phyloP scores from a whole-genome alignment of 2,329 filamentous ascomycete species.

The Nemania abortiva region DNA sequence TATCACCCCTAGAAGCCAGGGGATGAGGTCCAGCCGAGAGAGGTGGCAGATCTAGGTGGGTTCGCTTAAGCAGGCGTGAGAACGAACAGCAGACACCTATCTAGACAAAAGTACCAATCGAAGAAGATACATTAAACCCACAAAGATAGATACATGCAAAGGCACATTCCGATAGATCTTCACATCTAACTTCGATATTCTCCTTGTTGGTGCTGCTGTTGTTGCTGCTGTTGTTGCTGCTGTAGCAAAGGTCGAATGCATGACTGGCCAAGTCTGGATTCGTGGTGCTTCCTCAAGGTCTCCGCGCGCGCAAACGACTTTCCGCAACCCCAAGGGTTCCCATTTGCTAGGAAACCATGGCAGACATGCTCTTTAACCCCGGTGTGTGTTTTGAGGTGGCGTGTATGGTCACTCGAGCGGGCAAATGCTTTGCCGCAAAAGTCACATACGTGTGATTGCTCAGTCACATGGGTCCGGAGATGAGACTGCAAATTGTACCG shows the following conservation, averaged over 20 bases:
- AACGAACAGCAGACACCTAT: too few species aligned
- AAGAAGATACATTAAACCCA: too few species aligned
- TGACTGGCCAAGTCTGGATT: slow-evolving; percentile 10
- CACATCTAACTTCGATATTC: too few species aligned
- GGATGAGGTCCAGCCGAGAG: too few species aligned
- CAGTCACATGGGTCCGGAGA: neutral
- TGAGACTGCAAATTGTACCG: slow-evolving; percentile 16
- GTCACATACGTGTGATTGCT: neutral
- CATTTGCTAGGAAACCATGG: neutral
- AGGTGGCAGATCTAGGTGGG: too few species aligned
- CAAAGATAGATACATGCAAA: too few species aligned
- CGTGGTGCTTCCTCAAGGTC: slow-evolving; percentile 8
- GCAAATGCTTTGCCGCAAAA: neutral
- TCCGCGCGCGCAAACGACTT: slow-evolving; percentile 15
- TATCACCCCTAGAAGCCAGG: too few species aligned
- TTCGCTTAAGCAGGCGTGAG: too few species aligned
- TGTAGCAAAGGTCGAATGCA: slow-evolving; percentile 9
- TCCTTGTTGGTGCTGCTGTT: too few species aligned
- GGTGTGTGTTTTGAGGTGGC: slow-evolving; percentile 5
- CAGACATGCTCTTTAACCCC: neutral
- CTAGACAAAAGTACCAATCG: too few species aligned
- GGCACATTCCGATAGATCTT: too few species aligned
- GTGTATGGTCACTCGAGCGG: neutral
- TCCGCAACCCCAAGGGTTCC: slow-evolving; percentile 1
- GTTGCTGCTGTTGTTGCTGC: neutral